Evolutionary conservation across 2,329 filamentous ascomycete genomes (phyloP).

Genomic region (Knufia petricola): DNA sequence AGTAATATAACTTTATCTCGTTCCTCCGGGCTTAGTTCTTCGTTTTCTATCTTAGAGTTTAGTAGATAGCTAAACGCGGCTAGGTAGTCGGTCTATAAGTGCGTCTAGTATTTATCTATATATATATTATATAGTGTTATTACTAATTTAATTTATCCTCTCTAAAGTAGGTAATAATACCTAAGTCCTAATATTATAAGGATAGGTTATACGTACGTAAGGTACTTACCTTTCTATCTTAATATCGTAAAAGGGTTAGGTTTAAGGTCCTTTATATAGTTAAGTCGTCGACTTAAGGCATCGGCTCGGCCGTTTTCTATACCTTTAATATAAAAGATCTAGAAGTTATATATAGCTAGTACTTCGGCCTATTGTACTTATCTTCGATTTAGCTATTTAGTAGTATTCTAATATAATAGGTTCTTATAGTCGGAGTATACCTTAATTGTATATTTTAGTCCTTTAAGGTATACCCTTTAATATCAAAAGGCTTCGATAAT

Average conservation of each 20-base stretch:
- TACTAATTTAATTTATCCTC: too few species aligned
- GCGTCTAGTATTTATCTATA: too few species aligned
- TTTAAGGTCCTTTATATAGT: conserved; percentile 13
- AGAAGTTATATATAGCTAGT: conserved; percentile 12
- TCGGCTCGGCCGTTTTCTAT: conserved; percentile 14
- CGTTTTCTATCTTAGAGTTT: too few species aligned
- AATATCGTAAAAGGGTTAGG: not conserved
- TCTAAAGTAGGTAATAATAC: too few species aligned
- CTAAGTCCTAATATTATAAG: not conserved
- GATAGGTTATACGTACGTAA: conserved; percentile 7
- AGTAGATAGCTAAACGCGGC: too few species aligned
- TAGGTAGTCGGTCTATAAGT: too few species aligned
- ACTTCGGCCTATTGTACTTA: conserved; percentile 9
- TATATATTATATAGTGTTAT: too few species aligned
- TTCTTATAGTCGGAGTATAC: conserved; percentile 18
- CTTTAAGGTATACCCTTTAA: conserved; percentile 17
- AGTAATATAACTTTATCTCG: conserved; percentile 7
- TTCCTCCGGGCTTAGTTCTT: not conserved
- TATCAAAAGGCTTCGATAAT: conserved; percentile 14
- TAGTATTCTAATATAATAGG: conserved; percentile 15
- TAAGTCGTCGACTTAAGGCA: conserved; percentile 11
- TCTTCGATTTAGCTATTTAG: conserved; percentile 11
- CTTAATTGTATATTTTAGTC: conserved; percentile 13
- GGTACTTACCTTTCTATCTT: not conserved
- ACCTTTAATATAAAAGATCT: conserved; percentile 13